phyloP scores from a whole-genome alignment of 2,329 filamentous ascomycete genomes.

The Fusarium tjaetaba region DNA sequence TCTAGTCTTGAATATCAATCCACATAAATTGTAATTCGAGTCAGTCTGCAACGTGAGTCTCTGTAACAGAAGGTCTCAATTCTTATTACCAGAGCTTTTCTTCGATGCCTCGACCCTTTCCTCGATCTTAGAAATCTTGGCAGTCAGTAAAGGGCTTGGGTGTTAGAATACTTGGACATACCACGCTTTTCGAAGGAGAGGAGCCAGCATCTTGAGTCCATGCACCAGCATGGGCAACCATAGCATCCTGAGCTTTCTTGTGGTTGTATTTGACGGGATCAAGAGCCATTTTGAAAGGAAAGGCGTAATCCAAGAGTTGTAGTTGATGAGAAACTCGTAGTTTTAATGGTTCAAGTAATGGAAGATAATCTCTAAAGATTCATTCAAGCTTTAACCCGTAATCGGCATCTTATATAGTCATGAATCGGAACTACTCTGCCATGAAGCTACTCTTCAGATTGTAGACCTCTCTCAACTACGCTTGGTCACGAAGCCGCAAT shows the following conservation, averaged over 20 bases:
- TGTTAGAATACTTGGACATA: neutral
- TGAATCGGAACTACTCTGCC: rapidly evolving
- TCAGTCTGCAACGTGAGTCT: neutral
- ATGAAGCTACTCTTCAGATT: neutral
- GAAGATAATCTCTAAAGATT: neutral
- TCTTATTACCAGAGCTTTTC: neutral
- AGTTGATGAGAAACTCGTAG: neutral
- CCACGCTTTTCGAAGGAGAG: neutral
- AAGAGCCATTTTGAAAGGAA: neutral
- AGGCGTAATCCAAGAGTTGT: neutral
- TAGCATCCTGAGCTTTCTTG: neutral
- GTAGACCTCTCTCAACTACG: too few relatives aligned
- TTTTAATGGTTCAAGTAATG: neutral
- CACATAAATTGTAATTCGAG: too few relatives aligned
- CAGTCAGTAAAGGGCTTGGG: neutral
- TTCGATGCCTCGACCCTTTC: neutral
- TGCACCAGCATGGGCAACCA: neutral
- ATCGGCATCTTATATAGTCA: neutral
- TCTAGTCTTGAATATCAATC: too few relatives aligned
- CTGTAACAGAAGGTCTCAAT: neutral
- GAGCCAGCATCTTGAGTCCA: neutral
- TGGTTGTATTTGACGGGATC: neutral
- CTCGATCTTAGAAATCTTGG: neutral
- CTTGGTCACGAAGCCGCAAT: neutral
- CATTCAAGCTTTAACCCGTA: neutral